These are phyloP conservation scores for Nicotiana benthamiana DNA, from an alignment of 257 asterid genomes.

Conservation along the genomic window DNA sequence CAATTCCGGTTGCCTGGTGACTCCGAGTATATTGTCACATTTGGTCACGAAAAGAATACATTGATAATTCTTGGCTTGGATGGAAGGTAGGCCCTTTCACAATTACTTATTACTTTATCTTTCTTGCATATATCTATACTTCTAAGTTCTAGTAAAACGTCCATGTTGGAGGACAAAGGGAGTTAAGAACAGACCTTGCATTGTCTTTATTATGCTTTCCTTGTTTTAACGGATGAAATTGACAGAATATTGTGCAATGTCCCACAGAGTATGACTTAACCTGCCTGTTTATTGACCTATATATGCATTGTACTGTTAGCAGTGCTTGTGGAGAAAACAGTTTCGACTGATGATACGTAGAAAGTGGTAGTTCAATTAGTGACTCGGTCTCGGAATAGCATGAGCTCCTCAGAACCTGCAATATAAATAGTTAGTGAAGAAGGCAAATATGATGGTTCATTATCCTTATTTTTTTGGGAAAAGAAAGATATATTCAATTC, in stretches of 20 bases:
- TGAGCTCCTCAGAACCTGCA: background rate
- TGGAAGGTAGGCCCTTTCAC: conserved; percentile 56
- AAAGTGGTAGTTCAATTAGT: background rate
- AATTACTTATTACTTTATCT: background rate
- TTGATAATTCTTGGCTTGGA: conserved; percentile 59
- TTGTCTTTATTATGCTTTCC: background rate
- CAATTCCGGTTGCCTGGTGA: conserved; percentile 72
- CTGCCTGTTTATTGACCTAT: background rate
- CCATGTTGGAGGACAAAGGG: background rate
- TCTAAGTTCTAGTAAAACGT: background rate
- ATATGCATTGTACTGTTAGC: background rate
- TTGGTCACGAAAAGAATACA: conserved; percentile 59
- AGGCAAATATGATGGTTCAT: background rate
- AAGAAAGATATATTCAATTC: background rate
- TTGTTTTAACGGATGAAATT: background rate
- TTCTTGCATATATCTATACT: background rate
- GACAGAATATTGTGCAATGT: background rate
- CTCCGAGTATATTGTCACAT: conserved; percentile 59
- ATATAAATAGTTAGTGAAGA: background rate
- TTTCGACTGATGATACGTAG: background rate
- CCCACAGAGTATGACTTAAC: background rate
- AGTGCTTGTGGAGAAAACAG: background rate
- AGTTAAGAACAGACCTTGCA: background rate
- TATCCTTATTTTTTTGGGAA: background rate
- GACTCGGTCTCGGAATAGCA: background rate